These are phyloP conservation scores for Yueomyces sp. DNA, from an alignment of 805 yeast species.

Conservation along the genomic window DNA sequence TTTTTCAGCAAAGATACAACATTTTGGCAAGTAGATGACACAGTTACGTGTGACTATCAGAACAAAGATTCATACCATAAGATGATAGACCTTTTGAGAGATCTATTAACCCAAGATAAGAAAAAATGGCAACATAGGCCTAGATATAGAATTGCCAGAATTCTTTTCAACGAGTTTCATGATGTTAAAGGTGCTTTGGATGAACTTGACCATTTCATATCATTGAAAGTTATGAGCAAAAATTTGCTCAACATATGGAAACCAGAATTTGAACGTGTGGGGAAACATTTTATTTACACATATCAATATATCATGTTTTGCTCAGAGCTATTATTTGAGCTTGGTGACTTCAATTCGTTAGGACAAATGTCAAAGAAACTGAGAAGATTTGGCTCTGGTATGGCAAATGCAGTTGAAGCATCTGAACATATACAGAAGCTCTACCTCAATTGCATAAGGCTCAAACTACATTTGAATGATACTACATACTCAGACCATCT, in stretches of 20 bases:
- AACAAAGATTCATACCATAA: slow-evolving; percentile 25
- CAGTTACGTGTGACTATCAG: slow-evolving; percentile 4
- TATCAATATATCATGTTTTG: slow-evolving; percentile 54
- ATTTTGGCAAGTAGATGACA: slow-evolving; percentile 14
- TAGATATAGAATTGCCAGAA: slow-evolving; percentile 52
- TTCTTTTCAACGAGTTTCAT: slow-evolving; percentile 39
- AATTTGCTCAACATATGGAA: slow-evolving; percentile 82
- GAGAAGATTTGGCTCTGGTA: slow-evolving; percentile 65
- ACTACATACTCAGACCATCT: slow-evolving; percentile 16
- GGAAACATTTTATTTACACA: slow-evolving; percentile 77
- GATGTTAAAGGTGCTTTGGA: slow-evolving; percentile 43
- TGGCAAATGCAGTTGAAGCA: slow-evolving; percentile 33
- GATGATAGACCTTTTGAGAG: slow-evolving; percentile 34
- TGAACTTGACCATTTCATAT: slow-evolving; percentile 50
- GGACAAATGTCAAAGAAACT: slow-evolving; percentile 54
- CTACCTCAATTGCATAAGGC: slow-evolving; percentile 12
- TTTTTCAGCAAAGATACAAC: slow-evolving; percentile 13
- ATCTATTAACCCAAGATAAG: slow-evolving; percentile 47
- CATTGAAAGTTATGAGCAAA: slow-evolving; percentile 54
- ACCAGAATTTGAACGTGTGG: slow-evolving; percentile 83
- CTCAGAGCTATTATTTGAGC: slow-evolving; percentile 38
- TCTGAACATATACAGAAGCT: slow-evolving; percentile 14
- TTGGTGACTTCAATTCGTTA: slow-evolving; percentile 46
- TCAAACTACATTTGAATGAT: slow-evolving; percentile 12
- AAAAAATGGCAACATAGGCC: slow-evolving; percentile 91